These are phyloP conservation scores for Calonectria montana DNA, from an alignment of 2,329 filamentous ascomycete genomes.

Conservation along the genomic window DNA sequence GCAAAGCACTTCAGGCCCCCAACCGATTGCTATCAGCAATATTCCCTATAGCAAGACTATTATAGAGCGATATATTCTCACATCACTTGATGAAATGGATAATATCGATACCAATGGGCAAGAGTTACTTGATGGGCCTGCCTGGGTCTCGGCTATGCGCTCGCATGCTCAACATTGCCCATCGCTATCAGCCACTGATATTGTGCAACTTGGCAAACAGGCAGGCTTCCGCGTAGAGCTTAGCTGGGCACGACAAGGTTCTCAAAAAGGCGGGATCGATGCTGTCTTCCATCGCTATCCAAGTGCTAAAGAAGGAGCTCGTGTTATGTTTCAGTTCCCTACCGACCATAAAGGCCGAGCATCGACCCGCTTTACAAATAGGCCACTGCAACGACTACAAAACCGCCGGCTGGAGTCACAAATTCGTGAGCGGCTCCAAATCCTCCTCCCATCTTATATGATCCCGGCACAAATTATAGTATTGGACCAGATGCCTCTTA, in stretches of 20 bases:
- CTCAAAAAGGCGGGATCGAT: too few relatives aligned
- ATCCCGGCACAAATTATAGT: background rate
- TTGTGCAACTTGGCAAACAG: too few relatives aligned
- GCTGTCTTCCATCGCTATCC: too few relatives aligned
- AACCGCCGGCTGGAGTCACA: background rate
- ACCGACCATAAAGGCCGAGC: background rate
- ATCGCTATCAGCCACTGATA: too few relatives aligned
- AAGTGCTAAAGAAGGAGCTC: too few relatives aligned
- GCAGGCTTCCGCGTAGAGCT: too few relatives aligned
- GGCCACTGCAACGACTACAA: background rate
- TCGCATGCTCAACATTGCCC: too few relatives aligned
- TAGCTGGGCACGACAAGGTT: too few relatives aligned
- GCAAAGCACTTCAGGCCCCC: background rate
- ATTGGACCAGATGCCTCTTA: background rate
- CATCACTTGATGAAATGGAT: constrained; percentile 3
- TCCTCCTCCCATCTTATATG: background rate
- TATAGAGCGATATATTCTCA: background rate
- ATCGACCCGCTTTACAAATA: background rate
- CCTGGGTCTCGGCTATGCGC: too few relatives aligned
- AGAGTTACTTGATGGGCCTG: too few relatives aligned
- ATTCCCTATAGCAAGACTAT: background rate
- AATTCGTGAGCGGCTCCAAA: background rate
- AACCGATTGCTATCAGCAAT: background rate
- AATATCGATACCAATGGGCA: too few relatives aligned
- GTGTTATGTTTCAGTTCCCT: too few relatives aligned